Evolutionary conservation across 73 alveolate species (phyloP).

Genomic region (Paraurostyla sp.): DNA sequence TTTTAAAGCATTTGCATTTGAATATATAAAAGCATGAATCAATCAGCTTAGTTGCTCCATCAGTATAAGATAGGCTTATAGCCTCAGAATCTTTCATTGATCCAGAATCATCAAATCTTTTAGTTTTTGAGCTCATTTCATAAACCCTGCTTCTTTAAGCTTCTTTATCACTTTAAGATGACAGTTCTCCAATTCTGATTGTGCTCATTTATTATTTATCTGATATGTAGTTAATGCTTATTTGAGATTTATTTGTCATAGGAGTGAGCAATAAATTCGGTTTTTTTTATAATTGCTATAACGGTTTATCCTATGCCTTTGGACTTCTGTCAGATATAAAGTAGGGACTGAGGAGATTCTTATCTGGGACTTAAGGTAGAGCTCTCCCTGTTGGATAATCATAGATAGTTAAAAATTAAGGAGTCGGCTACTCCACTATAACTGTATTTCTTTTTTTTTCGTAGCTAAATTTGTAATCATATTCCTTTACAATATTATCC

Average conservation of each 20-base stretch:
- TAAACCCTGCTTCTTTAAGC: neutral
- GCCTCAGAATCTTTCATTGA: neutral
- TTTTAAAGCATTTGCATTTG: neutral
- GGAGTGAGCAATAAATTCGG: no score
- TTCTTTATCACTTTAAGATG: neutral
- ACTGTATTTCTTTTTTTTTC: neutral
- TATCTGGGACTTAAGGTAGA: no score
- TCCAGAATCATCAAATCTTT: neutral
- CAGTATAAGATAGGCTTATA: neutral
- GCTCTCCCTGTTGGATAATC: no score
- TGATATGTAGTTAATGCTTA: neutral
- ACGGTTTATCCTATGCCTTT: no score
- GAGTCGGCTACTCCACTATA: neutral
- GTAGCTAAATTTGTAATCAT: neutral
- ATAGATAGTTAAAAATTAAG: neutral
- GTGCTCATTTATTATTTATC: neutral
- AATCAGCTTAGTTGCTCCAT: neutral
- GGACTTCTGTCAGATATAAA: no score
- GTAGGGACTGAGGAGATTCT: no score
- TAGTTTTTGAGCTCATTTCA: neutral
- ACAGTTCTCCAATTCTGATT: neutral
- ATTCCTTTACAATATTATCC: neutral
- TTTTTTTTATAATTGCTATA: no score
- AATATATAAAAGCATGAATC: neutral
- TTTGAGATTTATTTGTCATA: no score